Evolutionary conservation across 495 filamentous ascomycete genomes (phyloP).

Genomic region (Tuber calosporum): DNA sequence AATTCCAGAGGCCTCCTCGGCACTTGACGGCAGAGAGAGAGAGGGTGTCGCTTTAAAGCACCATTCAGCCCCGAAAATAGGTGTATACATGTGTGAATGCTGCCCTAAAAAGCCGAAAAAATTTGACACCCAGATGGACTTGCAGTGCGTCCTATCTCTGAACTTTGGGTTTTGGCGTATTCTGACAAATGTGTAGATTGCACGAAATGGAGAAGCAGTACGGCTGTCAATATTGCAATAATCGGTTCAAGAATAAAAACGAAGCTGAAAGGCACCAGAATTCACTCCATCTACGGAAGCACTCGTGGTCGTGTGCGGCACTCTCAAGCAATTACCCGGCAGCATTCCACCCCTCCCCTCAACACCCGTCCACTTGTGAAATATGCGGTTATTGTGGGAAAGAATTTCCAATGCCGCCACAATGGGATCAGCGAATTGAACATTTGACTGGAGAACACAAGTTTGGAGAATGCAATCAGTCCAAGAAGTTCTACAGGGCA

Average conservation of each 20-base stretch:
- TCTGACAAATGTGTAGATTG: slow-evolving; percentile 45
- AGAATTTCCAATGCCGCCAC: slow-evolving; percentile 70
- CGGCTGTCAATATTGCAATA: slow-evolving; percentile 80
- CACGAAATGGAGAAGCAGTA: slow-evolving; percentile 97
- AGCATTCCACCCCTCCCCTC: slow-evolving; percentile 76
- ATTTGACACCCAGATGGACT: slow-evolving; percentile 77
- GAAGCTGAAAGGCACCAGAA: slow-evolving; percentile 98
- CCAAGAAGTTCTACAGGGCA: slow-evolving; percentile 95
- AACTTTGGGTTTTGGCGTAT: slow-evolving; percentile 5
- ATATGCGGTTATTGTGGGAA: slow-evolving; percentile 94
- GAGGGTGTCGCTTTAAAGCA: slow-evolving; percentile 31
- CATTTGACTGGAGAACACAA: slow-evolving; percentile 90
- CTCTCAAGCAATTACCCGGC: slow-evolving; percentile 62
- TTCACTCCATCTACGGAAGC: slow-evolving; percentile 85
- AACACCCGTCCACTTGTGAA: slow-evolving; percentile 56
- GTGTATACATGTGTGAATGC: slow-evolving; percentile 73
- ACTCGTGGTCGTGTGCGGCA: slow-evolving; percentile 95
- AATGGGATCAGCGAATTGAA: slow-evolving; percentile 78
- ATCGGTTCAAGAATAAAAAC: slow-evolving; percentile 99
- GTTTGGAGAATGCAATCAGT: slow-evolving; percentile 95
- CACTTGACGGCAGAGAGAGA: slow-evolving; percentile 24
- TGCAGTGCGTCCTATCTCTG: slow-evolving; percentile 59
- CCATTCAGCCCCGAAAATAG: slow-evolving; percentile 35
- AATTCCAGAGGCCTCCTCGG: slow-evolving; percentile 24
- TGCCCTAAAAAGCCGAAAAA: slow-evolving; percentile 99